phyloP scores from a whole-genome alignment of 2,329 filamentous ascomycete species.

The Orbilia javanica region DNA sequence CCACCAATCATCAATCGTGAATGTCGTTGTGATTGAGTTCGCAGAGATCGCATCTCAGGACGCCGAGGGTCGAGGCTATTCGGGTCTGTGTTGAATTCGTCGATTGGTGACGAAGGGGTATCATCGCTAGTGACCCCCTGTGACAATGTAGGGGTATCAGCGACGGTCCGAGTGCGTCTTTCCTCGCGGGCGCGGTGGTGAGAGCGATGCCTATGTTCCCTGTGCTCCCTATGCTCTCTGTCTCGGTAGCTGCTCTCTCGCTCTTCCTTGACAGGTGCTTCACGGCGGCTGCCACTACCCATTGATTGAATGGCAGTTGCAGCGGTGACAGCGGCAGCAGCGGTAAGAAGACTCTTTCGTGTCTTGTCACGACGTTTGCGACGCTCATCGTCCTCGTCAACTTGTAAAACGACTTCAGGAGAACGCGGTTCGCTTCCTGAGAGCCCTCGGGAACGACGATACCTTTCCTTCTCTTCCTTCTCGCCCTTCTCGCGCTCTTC shows the following conservation, averaged over 20 bases:
- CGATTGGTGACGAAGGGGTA: constrained; percentile 41
- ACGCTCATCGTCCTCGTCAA: constrained; percentile 50
- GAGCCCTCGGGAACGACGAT: constrained; percentile 39
- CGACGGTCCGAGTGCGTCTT: constrained; percentile 33
- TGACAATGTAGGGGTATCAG: constrained; percentile 46
- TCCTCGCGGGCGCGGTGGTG: constrained; percentile 37
- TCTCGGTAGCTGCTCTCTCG: constrained; percentile 37
- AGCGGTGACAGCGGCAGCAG: constrained; percentile 44
- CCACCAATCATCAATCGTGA: constrained; percentile 57
- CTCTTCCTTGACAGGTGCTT: constrained; percentile 35
- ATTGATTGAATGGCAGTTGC: constrained; percentile 25
- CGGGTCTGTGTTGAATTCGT: constrained; percentile 39
- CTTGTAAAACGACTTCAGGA: constrained; percentile 10
- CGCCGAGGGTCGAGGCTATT: constrained; percentile 37
- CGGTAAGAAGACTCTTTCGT: constrained; percentile 36
- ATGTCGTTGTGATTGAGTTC: constrained; percentile 48
- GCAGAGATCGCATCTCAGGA: constrained; percentile 40
- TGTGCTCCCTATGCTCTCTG: constrained; percentile 3
- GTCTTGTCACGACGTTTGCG: constrained; percentile 48
- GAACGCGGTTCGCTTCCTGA: constrained; percentile 37
- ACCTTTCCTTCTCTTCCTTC: constrained; percentile 38
- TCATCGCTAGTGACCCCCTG: constrained; percentile 51
- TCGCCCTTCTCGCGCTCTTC: constrained; percentile 52
- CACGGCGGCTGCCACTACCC: constrained; percentile 47
- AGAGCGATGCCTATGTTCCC: constrained; percentile 23